phyloP scores from a whole-genome alignment of 176 grass and related monocot species.

The Thinopyrum elongatum region DNA sequence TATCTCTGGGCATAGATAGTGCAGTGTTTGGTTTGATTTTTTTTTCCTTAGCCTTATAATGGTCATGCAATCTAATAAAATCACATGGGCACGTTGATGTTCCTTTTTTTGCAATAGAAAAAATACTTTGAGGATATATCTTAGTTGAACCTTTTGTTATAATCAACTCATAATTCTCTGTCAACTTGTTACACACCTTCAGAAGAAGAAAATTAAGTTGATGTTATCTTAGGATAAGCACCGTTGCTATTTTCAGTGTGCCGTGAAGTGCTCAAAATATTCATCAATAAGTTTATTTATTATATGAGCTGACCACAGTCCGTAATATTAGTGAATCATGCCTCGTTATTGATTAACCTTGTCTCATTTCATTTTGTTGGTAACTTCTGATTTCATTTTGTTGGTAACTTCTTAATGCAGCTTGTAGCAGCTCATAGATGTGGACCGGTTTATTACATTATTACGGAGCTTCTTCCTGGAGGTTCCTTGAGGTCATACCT shows the following conservation, averaged over 20 bases:
- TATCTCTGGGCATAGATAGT: not conserved
- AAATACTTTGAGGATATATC: not conserved
- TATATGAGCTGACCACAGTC: not conserved
- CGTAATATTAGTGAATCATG: not conserved
- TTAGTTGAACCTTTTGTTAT: not conserved
- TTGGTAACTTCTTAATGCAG: slow-evolving; percentile 39
- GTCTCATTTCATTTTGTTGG: not conserved
- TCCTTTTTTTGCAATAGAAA: not conserved
- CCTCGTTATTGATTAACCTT: not conserved
- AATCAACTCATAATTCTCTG: not conserved
- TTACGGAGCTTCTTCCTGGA: slow-evolving; percentile 65
- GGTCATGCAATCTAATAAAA: not conserved
- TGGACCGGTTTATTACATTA: slow-evolving; percentile 56
- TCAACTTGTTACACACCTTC: not conserved
- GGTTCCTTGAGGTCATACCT: slow-evolving; percentile 78
- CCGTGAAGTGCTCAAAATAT: not conserved
- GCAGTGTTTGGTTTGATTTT: not conserved
- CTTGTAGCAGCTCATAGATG: slow-evolving; percentile 60
- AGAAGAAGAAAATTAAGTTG: not conserved
- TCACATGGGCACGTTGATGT: not conserved
- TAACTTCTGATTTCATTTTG: not conserved
- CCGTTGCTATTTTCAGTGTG: not conserved
- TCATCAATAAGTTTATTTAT: not conserved
- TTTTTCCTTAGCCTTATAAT: not conserved
- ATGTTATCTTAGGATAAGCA: not conserved